phyloP scores from a whole-genome alignment of 331 rosid genomes.

The Quercus tomentella region DNA sequence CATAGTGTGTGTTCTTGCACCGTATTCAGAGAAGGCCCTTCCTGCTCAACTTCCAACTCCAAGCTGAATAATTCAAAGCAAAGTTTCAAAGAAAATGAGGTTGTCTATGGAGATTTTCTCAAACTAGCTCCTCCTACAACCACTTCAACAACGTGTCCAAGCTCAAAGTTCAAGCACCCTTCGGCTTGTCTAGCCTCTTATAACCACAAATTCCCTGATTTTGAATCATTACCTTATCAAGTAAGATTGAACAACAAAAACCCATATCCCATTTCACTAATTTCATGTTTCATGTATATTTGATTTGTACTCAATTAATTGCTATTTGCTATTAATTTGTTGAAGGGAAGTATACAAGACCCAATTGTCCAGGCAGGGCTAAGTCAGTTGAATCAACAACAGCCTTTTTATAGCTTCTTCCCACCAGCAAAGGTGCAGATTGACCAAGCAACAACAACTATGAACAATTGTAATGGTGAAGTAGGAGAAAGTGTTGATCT shows the following conservation, averaged over 20 bases:
- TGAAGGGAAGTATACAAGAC: constrained; percentile 45
- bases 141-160: constrained; percentile 17
- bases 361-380: constrained; percentile 20
- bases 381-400: constrained; percentile 32
- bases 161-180: constrained; percentile 26
- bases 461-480: constrained; percentile 35
- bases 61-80: constrained; percentile 33
- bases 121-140: constrained; percentile 51
- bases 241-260: constrained; percentile 27
- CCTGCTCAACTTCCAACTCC: constrained; percentile 38
- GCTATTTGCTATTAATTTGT: neutral
- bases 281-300: neutral
- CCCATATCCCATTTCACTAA: neutral
- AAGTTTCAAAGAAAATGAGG: constrained; percentile 35
- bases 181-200: constrained; percentile 23
- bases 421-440: constrained; percentile 40
- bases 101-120: constrained; percentile 50
- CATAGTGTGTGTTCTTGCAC: neutral
- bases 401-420: constrained; percentile 50
- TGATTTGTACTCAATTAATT: neutral
- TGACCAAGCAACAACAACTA: constrained; percentile 22
- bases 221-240: constrained; percentile 28
- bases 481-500: constrained; percentile 60
- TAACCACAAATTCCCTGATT: constrained; percentile 26
- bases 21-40: constrained; percentile 48